Percentiles rank a stretch among this genome's conserved stretches.
Conservation (phyloP, 768 basidiomycete genomes). For the Trametes sanguinea region DNA sequence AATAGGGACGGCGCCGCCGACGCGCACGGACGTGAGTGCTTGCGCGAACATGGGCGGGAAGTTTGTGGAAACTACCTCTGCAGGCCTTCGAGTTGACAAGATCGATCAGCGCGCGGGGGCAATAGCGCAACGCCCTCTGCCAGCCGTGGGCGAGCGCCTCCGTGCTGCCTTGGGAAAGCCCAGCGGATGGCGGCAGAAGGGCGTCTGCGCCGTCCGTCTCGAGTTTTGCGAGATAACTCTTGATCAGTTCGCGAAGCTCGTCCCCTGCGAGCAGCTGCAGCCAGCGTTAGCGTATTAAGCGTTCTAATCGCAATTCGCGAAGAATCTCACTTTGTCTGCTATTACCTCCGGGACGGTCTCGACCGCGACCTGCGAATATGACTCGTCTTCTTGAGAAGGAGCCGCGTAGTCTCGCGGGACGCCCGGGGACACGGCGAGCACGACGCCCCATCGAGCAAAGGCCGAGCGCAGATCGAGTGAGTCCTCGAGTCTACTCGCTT, state of each 20-base stretch:
- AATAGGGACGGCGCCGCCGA: neutral
- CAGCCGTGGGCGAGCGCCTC: slow-evolving; percentile 37
- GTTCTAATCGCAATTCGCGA: slow-evolving; percentile 15
- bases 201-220: slow-evolving; percentile 45
- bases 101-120: slow-evolving; percentile 80
- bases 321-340: slow-evolving; percentile 56
- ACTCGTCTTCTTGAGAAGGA: slow-evolving; percentile 29
- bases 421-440: slow-evolving; percentile 44
- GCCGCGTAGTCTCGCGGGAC: slow-evolving; percentile 20
- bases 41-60: neutral
- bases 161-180: slow-evolving; percentile 1
- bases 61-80: slow-evolving; percentile 58
- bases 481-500: slow-evolving; percentile 52
- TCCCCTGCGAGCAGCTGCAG: slow-evolving; percentile 61
- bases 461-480: slow-evolving; percentile 45
- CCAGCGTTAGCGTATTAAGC: slow-evolving; percentile 17
- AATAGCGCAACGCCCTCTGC: slow-evolving; percentile 76
- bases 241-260: slow-evolving; percentile 76
- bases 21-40: neutral
- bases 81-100: slow-evolving; percentile 95
- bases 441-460: slow-evolving; percentile 72
- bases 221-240: slow-evolving; percentile 65
- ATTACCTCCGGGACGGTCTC: slow-evolving; percentile 68
- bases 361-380: slow-evolving; percentile 68
- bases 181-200: slow-evolving; percentile 2